Evolutionary conservation across 768 basidiomycete species (phyloP).

Genomic region (Kockovaella imperatae): DNA sequence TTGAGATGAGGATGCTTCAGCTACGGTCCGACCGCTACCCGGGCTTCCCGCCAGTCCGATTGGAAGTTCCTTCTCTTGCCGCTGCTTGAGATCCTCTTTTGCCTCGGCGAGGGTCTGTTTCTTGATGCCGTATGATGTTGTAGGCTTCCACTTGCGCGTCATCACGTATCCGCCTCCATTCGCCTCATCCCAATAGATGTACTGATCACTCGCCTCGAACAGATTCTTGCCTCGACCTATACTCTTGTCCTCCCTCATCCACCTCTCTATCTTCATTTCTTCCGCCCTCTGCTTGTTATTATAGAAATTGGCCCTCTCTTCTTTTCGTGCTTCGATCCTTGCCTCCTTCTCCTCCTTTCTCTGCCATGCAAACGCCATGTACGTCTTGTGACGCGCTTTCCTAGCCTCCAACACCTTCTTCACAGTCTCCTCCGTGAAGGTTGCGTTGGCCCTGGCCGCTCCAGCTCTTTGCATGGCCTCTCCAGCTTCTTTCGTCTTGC

Average conservation of each 20-base stretch:
- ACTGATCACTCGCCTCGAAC: no score
- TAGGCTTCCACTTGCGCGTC: no score
- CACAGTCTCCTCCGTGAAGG: constrained; percentile 8
- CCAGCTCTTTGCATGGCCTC: constrained; percentile 8
- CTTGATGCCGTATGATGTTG: no score
- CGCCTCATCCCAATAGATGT: no score
- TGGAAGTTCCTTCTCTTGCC: background rate
- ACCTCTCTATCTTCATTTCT: background rate
- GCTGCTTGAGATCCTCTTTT: background rate
- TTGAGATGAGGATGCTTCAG: background rate
- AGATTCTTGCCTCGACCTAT: no score
- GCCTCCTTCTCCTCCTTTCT: constrained; percentile 1
- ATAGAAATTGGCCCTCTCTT: background rate
- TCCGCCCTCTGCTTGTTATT: background rate
- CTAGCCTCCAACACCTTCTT: constrained; percentile 12
- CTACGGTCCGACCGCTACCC: background rate
- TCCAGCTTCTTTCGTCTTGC: no score
- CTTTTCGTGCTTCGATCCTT: background rate
- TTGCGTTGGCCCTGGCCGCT: constrained; percentile 7
- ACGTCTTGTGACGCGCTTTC: constrained; percentile 6
- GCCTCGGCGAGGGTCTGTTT: background rate
- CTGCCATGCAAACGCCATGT: constrained; percentile 4
- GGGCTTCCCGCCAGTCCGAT: background rate
- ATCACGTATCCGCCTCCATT: no score
- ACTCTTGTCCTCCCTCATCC: no score